Evolutionary conservation across 495 filamentous ascomycete genomes (phyloP).

Genomic region (Podospora conica): DNA sequence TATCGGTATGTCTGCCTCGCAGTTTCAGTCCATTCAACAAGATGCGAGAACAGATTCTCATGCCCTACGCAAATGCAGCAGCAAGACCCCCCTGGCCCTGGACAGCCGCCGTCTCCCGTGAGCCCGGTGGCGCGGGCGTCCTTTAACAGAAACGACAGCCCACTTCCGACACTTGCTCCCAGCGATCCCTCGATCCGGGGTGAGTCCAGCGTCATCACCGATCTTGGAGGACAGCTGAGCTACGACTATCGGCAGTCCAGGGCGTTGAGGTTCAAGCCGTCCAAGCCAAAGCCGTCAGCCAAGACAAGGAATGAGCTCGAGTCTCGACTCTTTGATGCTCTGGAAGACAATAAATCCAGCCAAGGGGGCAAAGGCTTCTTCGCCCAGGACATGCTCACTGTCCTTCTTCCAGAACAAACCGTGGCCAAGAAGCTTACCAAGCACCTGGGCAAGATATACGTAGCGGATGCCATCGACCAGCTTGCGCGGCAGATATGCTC

Average conservation of each 20-base stretch:
- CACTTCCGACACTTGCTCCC: not conserved
- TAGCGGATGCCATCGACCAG: not conserved
- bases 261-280: not conserved
- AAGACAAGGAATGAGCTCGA: not conserved
- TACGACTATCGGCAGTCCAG: not conserved
- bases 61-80: not conserved
- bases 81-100: not conserved
- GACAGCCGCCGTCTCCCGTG: not conserved
- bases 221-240: not conserved
- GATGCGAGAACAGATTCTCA: no score
- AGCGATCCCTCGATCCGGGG: not conserved
- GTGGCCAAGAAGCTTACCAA: constrained; percentile 7
- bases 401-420: constrained; percentile 6
- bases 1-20: not conserved
- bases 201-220: constrained; percentile 1
- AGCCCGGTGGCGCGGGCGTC: not conserved
- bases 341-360: not conserved
- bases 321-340: not conserved
- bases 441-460: not conserved
- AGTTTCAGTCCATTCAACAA: not conserved
- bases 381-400: constrained; percentile 3
- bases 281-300: not conserved
- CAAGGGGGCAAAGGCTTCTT: constrained; percentile 9
- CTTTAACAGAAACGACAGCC: constrained; percentile 1
- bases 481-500: constrained; percentile 4